Conservation (phyloP, 2,329 filamentous ascomycete species). For the Phaeosphaeria sp. region DNA sequence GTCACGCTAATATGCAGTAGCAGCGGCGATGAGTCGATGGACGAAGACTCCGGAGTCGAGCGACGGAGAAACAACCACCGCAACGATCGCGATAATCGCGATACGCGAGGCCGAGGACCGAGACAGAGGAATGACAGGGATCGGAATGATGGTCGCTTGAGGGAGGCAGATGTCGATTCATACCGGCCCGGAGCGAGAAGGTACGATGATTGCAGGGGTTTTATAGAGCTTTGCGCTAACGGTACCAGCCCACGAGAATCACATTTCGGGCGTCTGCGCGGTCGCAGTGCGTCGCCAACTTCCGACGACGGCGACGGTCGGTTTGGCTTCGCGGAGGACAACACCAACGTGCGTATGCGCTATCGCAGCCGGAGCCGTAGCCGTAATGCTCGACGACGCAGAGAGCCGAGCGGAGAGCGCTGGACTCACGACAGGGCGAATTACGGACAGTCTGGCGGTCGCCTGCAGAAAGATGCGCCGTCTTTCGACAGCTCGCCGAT, state of each 20-base stretch:
- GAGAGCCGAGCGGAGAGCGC: constrained; percentile 33
- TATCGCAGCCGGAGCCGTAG: constrained; percentile 52
- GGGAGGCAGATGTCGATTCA: constrained; percentile 35
- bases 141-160: constrained; percentile 19
- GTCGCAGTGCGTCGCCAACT: constrained; percentile 66
- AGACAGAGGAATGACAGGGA: constrained; percentile 15
- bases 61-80: constrained; percentile 29
- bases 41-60: constrained; percentile 67
- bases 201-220: constrained; percentile 14
- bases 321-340: constrained; percentile 57
- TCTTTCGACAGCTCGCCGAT: constrained; percentile 47
- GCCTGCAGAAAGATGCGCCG: constrained; percentile 36
- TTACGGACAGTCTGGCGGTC: constrained; percentile 25
- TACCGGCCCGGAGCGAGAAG: constrained; percentile 38
- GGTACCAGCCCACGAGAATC: constrained; percentile 33
- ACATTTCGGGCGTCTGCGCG: constrained; percentile 59
- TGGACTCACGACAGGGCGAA: constrained; percentile 42
- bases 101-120: constrained; percentile 24
- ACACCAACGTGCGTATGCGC: constrained; percentile 52
- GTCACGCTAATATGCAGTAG: constrained; percentile 33
- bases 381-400: constrained; percentile 26
- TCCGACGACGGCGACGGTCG: constrained; percentile 57
- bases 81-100: constrained; percentile 25
- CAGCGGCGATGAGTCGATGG: constrained; percentile 77
- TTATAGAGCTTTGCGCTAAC: constrained; percentile 9